A percentile compares a stretch with the other conserved stretches of the same genome.
Evolutionary conservation across 805 yeast genomes (phyloP).

Genomic region (Candida berthetii): DNA sequence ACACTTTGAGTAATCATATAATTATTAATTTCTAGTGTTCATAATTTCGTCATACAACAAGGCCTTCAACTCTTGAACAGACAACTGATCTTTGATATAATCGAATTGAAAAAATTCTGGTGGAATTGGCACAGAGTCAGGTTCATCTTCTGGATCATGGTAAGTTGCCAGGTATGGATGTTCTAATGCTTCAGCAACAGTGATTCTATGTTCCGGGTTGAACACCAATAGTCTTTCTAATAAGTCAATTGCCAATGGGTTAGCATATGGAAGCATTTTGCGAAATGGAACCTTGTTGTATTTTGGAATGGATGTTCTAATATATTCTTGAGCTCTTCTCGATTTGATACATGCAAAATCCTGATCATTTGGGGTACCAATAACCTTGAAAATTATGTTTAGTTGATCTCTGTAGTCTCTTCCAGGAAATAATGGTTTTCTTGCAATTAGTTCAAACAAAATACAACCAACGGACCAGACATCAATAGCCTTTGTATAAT

Average conservation of each 20-base stretch:
- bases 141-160: constrained; percentile 95
- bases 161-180: constrained; percentile 87
- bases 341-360: constrained; percentile 73
- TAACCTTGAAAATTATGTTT: constrained; percentile 72
- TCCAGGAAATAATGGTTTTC: constrained; percentile 90
- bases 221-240: constrained; percentile 69
- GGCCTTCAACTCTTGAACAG: constrained; percentile 68
- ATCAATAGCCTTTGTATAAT: constrained; percentile 92
- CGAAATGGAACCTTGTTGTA: constrained; percentile 52
- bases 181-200: constrained; percentile 75
- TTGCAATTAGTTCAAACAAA: constrained; percentile 81
- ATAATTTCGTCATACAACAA: constrained; percentile 78
- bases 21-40: constrained; percentile 14
- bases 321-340: constrained; percentile 83
- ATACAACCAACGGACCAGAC: constrained; percentile 98
- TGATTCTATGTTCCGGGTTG: constrained; percentile 76
- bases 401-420: constrained; percentile 90
- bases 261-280: constrained; percentile 39
- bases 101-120: constrained; percentile 89
- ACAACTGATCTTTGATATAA: constrained; percentile 69
- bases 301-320: constrained; percentile 63
- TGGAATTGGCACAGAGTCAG: constrained; percentile 76
- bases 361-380: constrained; percentile 84
- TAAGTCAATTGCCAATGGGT: constrained; percentile 64
- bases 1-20: background rate